Evolutionary conservation across 139 green algal genomes (phyloP).

Genomic region (Volvox africanus): DNA sequence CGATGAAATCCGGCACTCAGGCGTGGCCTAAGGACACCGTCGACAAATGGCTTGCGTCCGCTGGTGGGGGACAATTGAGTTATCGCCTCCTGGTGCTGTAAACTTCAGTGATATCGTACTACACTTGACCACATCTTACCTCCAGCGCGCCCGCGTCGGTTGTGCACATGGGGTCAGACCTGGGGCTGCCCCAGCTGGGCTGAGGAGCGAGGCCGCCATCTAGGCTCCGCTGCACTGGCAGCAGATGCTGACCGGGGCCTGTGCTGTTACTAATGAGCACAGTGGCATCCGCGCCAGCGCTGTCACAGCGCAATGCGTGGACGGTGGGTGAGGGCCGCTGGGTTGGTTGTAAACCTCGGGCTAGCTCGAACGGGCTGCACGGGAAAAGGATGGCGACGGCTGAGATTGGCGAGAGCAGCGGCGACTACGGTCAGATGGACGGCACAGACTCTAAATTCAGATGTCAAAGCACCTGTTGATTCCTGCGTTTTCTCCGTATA

Average conservation of each 20-base stretch:
- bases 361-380: constrained; percentile 12
- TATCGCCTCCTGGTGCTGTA: too few species aligned
- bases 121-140: not conserved
- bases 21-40: too few species aligned
- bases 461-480: too few species aligned
- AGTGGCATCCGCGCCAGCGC: not conserved
- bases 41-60: too few species aligned
- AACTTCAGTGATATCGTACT: too few species aligned
- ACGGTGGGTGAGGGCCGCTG: not conserved
- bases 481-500: too few species aligned
- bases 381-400: not conserved
- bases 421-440: too few species aligned
- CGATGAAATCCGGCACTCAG: too few species aligned
- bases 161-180: not conserved
- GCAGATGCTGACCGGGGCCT: not conserved
- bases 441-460: too few species aligned
- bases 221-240: not conserved
- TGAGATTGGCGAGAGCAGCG: too few species aligned
- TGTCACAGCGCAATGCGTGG: too few species aligned
- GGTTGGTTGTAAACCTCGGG: not conserved
- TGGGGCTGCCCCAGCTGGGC: constrained; percentile 39
- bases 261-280: not conserved
- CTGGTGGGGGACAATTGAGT: too few species aligned
- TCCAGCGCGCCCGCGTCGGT: not conserved
- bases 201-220: not conserved